These are phyloP conservation scores for Albatrellus sp. DNA, from an alignment of 1,284 basidiomycete genomes.

Conservation along the genomic window DNA sequence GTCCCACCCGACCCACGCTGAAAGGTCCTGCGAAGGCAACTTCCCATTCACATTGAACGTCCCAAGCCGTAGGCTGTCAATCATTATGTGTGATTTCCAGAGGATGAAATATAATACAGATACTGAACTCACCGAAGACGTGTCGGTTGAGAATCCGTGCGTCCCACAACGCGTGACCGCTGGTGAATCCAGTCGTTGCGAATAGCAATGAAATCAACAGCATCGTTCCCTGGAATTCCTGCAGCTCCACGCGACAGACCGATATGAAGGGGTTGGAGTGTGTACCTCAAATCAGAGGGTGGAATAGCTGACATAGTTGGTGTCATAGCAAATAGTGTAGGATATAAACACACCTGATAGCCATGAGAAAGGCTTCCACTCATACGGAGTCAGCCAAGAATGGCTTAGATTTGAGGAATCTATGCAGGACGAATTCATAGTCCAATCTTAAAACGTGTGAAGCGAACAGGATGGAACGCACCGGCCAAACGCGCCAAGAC, in stretches of 20 bases:
- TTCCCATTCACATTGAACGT: slow-evolving; percentile 76
- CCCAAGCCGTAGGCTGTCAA: slow-evolving; percentile 45
- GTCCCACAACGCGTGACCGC: slow-evolving; percentile 21
- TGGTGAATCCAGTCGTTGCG: slow-evolving; percentile 50
- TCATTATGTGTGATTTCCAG: neutral
- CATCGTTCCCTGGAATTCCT: slow-evolving; percentile 48
- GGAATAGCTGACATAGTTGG: slow-evolving; percentile 17
- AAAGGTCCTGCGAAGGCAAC: slow-evolving; percentile 54
- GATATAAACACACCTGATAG: slow-evolving; percentile 15
- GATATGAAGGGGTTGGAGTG: slow-evolving; percentile 29
- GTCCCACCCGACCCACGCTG: slow-evolving; percentile 29
- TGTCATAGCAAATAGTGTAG: neutral
- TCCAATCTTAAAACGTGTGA: no score
- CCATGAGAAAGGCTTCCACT: slow-evolving; percentile 14
- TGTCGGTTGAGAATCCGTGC: slow-evolving; percentile 6
- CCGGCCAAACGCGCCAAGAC: no score
- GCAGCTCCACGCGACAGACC: slow-evolving; percentile 48
- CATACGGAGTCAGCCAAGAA: slow-evolving; percentile 27
- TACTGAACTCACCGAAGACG: slow-evolving; percentile 13
- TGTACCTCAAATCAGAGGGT: slow-evolving; percentile 40
- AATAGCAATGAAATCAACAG: slow-evolving; percentile 40
- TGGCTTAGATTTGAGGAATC: neutral
- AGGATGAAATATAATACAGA: neutral
- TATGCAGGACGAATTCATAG: no score
- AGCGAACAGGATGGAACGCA: no score